Evolutionary conservation across 805 yeast species (phyloP), one percentile per base, ranked within the genome.

Genomic region (Sungouiella blattae): DNA sequence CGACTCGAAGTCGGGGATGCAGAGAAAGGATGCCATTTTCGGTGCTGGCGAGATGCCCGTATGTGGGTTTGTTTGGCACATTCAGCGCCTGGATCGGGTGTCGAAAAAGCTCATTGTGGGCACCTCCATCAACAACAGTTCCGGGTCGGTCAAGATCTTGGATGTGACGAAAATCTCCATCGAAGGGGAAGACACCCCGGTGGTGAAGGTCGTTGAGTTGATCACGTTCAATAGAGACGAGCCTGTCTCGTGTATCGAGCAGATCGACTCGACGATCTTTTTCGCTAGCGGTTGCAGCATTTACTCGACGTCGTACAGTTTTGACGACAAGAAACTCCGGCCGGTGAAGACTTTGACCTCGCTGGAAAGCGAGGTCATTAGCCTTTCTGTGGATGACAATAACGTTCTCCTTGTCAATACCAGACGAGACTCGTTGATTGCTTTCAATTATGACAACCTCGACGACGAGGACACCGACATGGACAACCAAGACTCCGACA

Each of bases 101-200:
- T 57, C 71, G 8, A 64, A 63, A 37, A 67, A 67, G 36, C 39
- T 67, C 5, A 47, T 67, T n/a, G 40, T 64, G 21, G 69, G 69
- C 1, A 45, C 59, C 5, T 34, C 28, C 15, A 35, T 42, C 2
- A 47, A 44, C 7, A 43, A 33, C 0, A 33, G 23, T 2, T 29
- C 28, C 5, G 72, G 73, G 2, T 36, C 56, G 1, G 54, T 67
- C 32, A 66, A 62, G 35, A 58, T 67, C 11, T 37, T 67, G 12
- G 71, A 67, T 36, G 38, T 67, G 5, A 25, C 43, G 6, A 58
- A 54, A 33, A 13, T 36, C 2, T 41, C 39, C 18, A 15, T 40
- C 9, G n/a, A n/a, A n/a, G 37, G 41, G 3, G 49, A 49, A 4
- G 47, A 50, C 5, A 34, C 40, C 11, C 29, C 42, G 7, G 33